Evolutionary conservation across 371 early-diverging fungal species (phyloP), one percentile per base, ranked within the genome.

Genomic region (Apophysomyces sp.): DNA sequence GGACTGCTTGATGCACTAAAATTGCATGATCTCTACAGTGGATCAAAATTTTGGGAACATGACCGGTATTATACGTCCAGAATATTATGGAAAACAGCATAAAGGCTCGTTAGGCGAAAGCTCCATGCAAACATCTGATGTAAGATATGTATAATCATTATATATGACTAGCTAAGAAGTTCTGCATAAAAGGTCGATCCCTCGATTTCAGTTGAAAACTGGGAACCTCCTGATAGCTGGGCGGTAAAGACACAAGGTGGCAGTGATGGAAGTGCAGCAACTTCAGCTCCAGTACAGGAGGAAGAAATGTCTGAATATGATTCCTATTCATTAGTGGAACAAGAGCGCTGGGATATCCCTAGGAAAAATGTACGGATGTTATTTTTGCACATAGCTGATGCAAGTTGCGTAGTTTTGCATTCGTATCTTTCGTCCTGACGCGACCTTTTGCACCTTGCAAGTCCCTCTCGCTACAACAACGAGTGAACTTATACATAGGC

Each of bases 201-300:
- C 6, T 40, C 40, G 21, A 16, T 15, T 36, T 29, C 39, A 26
- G 52, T 78, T 1, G 89, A 84, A 59, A 66, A 76, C 15, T 90
- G 90, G 90, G 73, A 80, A 7, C 81, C 89, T 24, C 90, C 90
- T 34, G 90, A 90, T 54, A 88, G 87, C 37, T 90, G 90, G 90
- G 89, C 83, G 5, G 88, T 90, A 6, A 75, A 81, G 41, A 66
- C 69, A n/a, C 51, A 64, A 12, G 57, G 16, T 2, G 52, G 13
- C 8, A 15, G 26, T 24, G 69, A 58, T n/a, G 31, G 30, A 8
- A 52, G 29, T 26, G 66, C 67, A 12, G 24, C 36, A 36, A 32
- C 54, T 6, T 24, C 65, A 13, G 26, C 58, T 15, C 15, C 61
- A 6, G 9, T 65, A 4, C 62, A 55, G 16, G 75, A 74, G 36